Base-by-base conservation (phyloP, 371 early-diverging fungal genomes). In the Actinomucor elegans region DNA sequence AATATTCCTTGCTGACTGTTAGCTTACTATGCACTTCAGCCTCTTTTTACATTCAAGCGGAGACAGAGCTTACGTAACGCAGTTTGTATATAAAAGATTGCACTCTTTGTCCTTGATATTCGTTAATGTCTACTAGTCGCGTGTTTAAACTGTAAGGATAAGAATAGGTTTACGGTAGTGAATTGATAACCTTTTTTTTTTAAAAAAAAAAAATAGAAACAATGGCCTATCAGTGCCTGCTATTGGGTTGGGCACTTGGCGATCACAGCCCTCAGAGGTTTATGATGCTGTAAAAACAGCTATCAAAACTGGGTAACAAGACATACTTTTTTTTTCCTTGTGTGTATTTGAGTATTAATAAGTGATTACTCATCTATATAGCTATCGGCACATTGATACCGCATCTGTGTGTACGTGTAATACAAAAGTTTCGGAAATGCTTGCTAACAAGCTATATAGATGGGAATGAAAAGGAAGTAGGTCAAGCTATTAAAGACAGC, bases 401-500 rank as follows among this genome's bases (percentile, higher is more conserved):
- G 67, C 67, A 24, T 48, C 38, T 52, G 55, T 77, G 36, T 67
- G 67, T 62, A 67, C 58, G 61, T 46, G 29, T 53, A 11, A 5
- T 9, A 26, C 33, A 21, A 1, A 6, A 28, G 4, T 24, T 48
- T 43, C 9, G 20, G 5, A 23, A n/a, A 32, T 32, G 11, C 32
- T 45, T 14, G 29, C 15, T 14, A 23, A 21, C 20, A 10, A 43
- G 14, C 4, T 29, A 12, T 4, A 46, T 35, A 67, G 67, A 67
- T 20, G 59, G 55, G n/a, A 67, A 67, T 24, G 67, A 67, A 48
- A 62, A 55, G 24, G 59, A 67, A 15, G 52, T 67, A 14, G 67
- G 67, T 1, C 55, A 67, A 45, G 87, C 77, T 14, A 75, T 90
- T 53, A 64, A 65, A 15, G 70, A 78, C 12, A 62, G 70, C 38